Percentiles rank a stretch among this genome's conserved stretches.
Conservation (phyloP, 2,329 filamentous ascomycete species). For the Cladosporium halotolerans region DNA sequence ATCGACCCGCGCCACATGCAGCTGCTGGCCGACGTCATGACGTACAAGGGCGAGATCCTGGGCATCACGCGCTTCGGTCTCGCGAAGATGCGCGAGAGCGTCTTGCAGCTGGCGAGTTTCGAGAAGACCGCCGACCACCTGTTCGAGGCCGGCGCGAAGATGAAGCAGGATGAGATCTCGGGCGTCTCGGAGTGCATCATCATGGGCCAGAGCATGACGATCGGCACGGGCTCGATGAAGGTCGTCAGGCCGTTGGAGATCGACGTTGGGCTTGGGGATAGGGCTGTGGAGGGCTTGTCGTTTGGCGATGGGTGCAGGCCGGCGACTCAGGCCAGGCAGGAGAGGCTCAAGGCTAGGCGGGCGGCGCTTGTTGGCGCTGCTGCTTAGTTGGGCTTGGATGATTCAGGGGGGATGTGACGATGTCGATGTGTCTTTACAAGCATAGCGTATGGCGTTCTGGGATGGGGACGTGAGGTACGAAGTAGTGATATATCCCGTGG, state of each 20-base stretch:
- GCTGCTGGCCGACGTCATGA: slow-evolving; percentile 95
- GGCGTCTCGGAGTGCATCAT: slow-evolving; percentile 97
- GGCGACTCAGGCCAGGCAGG: slow-evolving; percentile 11
- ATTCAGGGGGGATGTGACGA: too few relatives aligned
- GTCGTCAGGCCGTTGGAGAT: slow-evolving; percentile 68
- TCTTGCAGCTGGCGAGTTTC: slow-evolving; percentile 89
- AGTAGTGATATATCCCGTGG: too few relatives aligned
- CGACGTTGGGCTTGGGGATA: slow-evolving; percentile 2
- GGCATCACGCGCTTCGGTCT: slow-evolving; percentile 95
- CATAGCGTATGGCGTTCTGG: too few relatives aligned
- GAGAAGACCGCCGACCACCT: slow-evolving; percentile 98
- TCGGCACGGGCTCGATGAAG: slow-evolving; percentile 89
- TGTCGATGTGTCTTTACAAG: too few relatives aligned
- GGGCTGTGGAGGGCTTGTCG: slow-evolving; percentile 1
- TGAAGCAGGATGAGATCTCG: slow-evolving; percentile 87
- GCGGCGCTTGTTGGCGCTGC: slow-evolving; percentile 9
- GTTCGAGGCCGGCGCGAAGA: slow-evolving; percentile 86
- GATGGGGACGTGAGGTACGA: too few relatives aligned
- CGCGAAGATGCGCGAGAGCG: slow-evolving; percentile 91
- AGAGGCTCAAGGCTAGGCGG: slow-evolving; percentile 12
- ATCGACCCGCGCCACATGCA: slow-evolving; percentile 99
- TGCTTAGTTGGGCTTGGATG: neutral
- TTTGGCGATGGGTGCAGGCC: slow-evolving; percentile 8
- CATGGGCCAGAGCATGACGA: slow-evolving; percentile 87
- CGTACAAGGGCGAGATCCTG: slow-evolving; percentile 93